Percentiles rank a stretch among this genome's conserved stretches.
Evolutionary conservation across 345 rosid species (phyloP).

Genomic region (rapeseed (Brassica napus)): DNA sequence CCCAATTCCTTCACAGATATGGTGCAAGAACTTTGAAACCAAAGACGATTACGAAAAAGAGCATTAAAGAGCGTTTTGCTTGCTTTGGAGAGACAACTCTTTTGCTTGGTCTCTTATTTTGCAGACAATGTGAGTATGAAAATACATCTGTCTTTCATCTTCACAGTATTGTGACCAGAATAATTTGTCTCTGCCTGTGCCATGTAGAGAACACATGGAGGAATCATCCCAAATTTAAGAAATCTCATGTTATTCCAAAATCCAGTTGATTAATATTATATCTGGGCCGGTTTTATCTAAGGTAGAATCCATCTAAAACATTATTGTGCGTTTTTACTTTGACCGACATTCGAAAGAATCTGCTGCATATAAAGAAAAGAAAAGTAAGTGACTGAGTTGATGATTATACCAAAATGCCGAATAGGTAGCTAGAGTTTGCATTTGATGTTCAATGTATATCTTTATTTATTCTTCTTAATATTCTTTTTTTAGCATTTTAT

Average conservation of each 20-base stretch:
- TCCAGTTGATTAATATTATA: background rate
- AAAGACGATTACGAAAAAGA: slow-evolving; percentile 57
- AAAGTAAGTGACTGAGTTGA: background rate
- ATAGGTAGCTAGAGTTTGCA: background rate
- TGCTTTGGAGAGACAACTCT: slow-evolving; percentile 9
- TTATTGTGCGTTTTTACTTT: background rate
- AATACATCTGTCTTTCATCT: background rate
- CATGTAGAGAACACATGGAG: slow-evolving; percentile 36
- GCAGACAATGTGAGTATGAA: slow-evolving; percentile 16
- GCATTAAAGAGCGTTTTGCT: slow-evolving; percentile 5
- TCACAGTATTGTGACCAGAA: slow-evolving; percentile 16
- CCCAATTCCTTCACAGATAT: slow-evolving; percentile 94
- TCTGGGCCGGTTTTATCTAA: slow-evolving; percentile 25
- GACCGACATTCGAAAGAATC: slow-evolving; percentile 15
- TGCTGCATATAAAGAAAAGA: background rate
- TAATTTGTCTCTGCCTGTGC: slow-evolving; percentile 11
- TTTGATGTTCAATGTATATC: background rate
- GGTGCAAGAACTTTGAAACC: slow-evolving; percentile 98
- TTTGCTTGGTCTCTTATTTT: slow-evolving; percentile 15
- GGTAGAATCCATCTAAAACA: slow-evolving; percentile 11
- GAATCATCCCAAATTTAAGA: slow-evolving; percentile 18
- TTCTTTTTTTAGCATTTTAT: background rate
- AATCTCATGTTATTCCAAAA: background rate
- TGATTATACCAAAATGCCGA: background rate
- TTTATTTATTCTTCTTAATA: background rate